These are phyloP conservation scores for Serpula lacrymans DNA, from an alignment of 768 basidiomycete species.

Conservation along the genomic window DNA sequence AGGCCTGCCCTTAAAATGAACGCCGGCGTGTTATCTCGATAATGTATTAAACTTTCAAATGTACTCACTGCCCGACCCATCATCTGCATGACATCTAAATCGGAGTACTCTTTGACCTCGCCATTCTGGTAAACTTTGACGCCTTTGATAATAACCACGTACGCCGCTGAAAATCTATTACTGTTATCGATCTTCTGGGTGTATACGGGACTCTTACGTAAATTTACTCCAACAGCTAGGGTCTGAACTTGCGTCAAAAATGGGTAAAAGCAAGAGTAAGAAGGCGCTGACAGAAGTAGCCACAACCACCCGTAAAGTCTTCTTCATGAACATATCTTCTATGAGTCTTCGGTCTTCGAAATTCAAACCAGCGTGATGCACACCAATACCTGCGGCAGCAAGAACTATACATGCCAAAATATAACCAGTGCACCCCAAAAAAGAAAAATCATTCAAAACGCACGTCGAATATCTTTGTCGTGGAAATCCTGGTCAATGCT, in stretches of 20 bases:
- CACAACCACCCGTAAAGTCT: slow-evolving; percentile 62
- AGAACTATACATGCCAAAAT: slow-evolving; percentile 42
- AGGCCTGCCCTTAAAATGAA: slow-evolving; percentile 64
- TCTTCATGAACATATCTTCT: slow-evolving; percentile 71
- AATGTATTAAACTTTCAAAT: background rate
- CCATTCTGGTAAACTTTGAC: slow-evolving; percentile 77
- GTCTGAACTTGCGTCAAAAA: slow-evolving; percentile 58
- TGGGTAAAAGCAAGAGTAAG: background rate
- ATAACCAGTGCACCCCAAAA: background rate
- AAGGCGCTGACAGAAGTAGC: slow-evolving; percentile 70
- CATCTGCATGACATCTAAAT: slow-evolving; percentile 95
- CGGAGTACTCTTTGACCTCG: slow-evolving; percentile 76
- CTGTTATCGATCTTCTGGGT: too few species aligned
- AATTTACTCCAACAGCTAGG: slow-evolving; percentile 92
- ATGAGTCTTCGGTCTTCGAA: slow-evolving; percentile 67
- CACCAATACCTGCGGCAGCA: slow-evolving; percentile 72
- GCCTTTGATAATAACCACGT: slow-evolving; percentile 91
- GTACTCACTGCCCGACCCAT: slow-evolving; percentile 81
- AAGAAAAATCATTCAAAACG: too few species aligned
- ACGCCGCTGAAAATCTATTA: slow-evolving; percentile 64
- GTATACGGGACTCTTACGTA: slow-evolving; percentile 54
- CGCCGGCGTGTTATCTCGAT: background rate
- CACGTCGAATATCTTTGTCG: slow-evolving; percentile 51
- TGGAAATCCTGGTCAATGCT: slow-evolving; percentile 58
- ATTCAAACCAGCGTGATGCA: slow-evolving; percentile 88